Conservation (phyloP, 805 yeast genomes). For the Schizosaccharomyces cryophilus region DNA sequence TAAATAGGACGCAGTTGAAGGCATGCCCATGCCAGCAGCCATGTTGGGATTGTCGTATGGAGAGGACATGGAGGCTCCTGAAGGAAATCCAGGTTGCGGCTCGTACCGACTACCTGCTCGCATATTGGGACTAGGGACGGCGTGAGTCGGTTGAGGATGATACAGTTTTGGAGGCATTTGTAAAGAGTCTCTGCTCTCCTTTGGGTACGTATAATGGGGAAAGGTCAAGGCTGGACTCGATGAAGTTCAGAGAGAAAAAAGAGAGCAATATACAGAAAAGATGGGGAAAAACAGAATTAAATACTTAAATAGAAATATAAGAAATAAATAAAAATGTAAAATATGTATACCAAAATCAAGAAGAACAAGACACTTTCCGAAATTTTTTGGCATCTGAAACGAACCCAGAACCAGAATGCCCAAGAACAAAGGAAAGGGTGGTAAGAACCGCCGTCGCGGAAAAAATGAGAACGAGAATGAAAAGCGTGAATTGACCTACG, state of each 20-base stretch:
- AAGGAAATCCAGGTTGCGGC: neutral
- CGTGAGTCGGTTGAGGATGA: constrained; percentile 1
- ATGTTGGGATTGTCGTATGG: constrained; percentile 31
- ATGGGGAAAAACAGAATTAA: too few species aligned
- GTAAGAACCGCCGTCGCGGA: constrained; percentile 81
- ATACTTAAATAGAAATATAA: neutral
- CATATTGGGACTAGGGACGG: neutral
- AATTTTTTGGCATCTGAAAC: neutral
- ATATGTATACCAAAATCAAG: neutral
- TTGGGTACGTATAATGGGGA: neutral
- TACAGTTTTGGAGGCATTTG: neutral
- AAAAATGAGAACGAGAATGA: constrained; percentile 78
- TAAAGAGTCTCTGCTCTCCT: neutral
- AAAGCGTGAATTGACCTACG: constrained; percentile 78
- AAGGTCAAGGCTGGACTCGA: neutral
- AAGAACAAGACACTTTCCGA: neutral
- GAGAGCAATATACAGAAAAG: neutral
- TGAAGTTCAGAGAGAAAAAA: neutral
- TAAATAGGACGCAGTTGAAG: neutral
- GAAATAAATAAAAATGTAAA: neutral
- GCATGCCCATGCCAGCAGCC: neutral
- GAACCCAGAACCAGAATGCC: constrained; percentile 26
- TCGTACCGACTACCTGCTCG: neutral
- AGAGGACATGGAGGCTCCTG: constrained; percentile 3
- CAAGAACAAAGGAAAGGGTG: constrained; percentile 50